Evolutionary conservation across 306 rosid genomes (phyloP).

Genomic region (Luffa acutangula): DNA sequence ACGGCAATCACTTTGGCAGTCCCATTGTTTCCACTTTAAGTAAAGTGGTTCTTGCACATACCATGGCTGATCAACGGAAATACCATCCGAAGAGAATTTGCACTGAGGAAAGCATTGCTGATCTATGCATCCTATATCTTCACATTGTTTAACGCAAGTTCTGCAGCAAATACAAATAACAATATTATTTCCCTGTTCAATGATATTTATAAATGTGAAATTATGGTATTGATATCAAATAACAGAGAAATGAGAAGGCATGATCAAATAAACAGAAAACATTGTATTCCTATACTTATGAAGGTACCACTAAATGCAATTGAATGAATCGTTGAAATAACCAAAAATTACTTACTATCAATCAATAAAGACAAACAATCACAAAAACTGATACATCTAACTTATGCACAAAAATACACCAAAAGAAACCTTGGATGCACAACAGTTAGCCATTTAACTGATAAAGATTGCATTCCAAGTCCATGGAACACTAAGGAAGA

Average conservation of each 20-base stretch:
- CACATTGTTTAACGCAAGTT: conserved; percentile 51
- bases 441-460: background rate
- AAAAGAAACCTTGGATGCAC: background rate
- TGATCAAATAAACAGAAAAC: background rate
- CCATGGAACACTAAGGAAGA: background rate
- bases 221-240: background rate
- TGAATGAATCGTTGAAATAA: background rate
- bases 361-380: background rate
- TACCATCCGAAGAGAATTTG: conserved; percentile 33
- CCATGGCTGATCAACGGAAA: conserved; percentile 27
- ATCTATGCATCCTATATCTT: conserved; percentile 47
- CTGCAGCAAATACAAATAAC: conserved; percentile 16
- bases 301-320: background rate
- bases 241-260: background rate
- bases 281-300: background rate
- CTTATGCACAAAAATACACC: background rate
- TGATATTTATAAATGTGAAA: background rate
- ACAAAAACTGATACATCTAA: background rate
- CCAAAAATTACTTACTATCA: background rate
- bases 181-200: background rate
- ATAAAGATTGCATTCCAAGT: background rate
- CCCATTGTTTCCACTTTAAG: conserved; percentile 52
- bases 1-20: conserved; percentile 53
- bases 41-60: conserved; percentile 46
- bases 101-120: conserved; percentile 52